Base-by-base conservation (phyloP, 106 monocot genomes). In the Vanilla planifolia region DNA sequence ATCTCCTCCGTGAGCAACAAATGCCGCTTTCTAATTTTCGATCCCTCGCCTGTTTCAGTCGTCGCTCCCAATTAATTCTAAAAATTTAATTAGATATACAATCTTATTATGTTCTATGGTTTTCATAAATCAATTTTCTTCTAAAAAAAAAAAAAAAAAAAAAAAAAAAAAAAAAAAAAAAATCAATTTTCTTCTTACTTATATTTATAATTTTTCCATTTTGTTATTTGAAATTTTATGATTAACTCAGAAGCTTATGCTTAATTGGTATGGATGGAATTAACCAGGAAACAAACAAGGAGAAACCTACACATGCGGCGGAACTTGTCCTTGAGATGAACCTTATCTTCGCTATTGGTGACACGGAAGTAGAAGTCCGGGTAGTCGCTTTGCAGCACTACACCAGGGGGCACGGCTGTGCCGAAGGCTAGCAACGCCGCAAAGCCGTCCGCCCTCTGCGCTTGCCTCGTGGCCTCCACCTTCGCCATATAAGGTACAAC, bases 291-390 rank as follows among this genome's bases (percentile, higher is more conserved):
- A n/a, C n/a, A n/a, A n/a, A n/a, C n/a, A n/a, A n/a, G n/a, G n/a
- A n/a, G n/a, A n/a, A 53, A 17, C 71, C 63, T 58, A 65, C 72
- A 72, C n/a, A 72, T 64, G 41, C 72, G 53, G 2, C 34, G 14
- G 39, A 72, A 72, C 58, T 72, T 72, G 46, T 72, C 50, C 47
- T 64, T 64, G 15, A 50, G 64, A 7, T 64, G 46, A 4, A 19
- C 20, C 33, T 33, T 24, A 14, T 64, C 45, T 55, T 72, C 72
- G 58, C 72, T 64, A 32, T 72, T 56, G 46, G 72, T 72, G 19
- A 65, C 20, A 0, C 72, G 33, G 42, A 72, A 72, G 43, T 64
- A 72, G 46, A 64, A 72, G 44, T 65, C 72, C 0, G 72, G 56
- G 16, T 44, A 72, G 4, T 39, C 32, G 42, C 23, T 45, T 37